Base-by-base conservation (phyloP, 257 asterid species). In the Voacanga thouarsii region DNA sequence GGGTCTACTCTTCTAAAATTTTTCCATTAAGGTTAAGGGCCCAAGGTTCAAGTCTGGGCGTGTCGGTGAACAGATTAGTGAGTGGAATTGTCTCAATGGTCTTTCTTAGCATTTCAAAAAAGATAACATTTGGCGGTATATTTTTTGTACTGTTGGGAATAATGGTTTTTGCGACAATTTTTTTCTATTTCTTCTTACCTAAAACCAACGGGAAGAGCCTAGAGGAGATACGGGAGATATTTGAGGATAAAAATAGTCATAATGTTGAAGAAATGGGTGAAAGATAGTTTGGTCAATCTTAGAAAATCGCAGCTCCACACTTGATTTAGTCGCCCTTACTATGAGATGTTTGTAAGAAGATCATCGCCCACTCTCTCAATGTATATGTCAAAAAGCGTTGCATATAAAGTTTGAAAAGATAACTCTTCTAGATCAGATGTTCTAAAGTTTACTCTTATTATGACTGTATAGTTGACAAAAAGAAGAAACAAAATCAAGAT, bases 1-100 rank as follows among this genome's bases (percentile, higher is more conserved):
- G 98, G 98, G 98, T 93, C 1, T 91, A 93, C 83, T 86, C 97
- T 0, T 85, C 90, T 2, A 95, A 93, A 85, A 86, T 93, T 0
- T 93, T 92, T 71, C 97, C 97, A 16, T 45, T 60, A 72, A 83
- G 96, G 57, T 59, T 93, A 57, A 81, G 98, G 84, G 97, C 97
- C 26, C 97, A 93, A 78, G 98, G 97, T 5, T 15, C 94, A 0
- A 80, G 86, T 45, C 37, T 93, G 71, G 98, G 95, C 0, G 89
- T 92, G 19, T 93, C 96, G 8, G 97, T 93, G 80, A 93, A 93
- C 78, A 75, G 97, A 67, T 61, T 93, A 81, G 96, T 92, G 18
- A 92, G 96, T n/a, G 97, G 98, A 69, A 78, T 59, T 16, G 91
- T 93, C 51, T 61, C 97, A 1, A 90, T 92, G 95, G 50, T 96